Conservation (phyloP, 1,284 basidiomycete species). For the Puccinia coronata region DNA sequence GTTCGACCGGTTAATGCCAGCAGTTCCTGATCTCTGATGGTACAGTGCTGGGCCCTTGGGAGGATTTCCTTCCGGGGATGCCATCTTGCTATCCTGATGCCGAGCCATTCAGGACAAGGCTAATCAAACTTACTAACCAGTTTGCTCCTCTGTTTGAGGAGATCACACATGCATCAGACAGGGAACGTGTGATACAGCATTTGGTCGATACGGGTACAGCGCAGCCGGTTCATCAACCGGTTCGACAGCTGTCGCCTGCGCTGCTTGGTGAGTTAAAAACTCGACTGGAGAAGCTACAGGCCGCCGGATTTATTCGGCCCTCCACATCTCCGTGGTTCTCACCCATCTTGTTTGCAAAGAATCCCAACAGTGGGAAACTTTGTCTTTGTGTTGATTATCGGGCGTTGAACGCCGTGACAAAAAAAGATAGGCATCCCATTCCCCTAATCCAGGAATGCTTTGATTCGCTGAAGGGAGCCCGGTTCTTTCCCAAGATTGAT, state of each 20-base stretch:
- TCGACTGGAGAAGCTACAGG: neutral
- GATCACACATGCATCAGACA: neutral
- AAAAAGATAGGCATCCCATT: constrained; percentile 14
- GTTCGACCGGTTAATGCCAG: too few species aligned
- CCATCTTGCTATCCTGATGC: neutral
- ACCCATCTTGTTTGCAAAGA: too few species aligned
- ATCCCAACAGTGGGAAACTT: neutral
- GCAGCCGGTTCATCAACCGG: neutral
- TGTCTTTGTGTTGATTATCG: constrained; percentile 4
- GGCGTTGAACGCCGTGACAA: neutral
- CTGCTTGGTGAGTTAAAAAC: neutral
- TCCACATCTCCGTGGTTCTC: too few species aligned
- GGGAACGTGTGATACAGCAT: constrained; percentile 4
- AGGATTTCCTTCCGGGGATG: neutral
- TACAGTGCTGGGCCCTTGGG: neutral
- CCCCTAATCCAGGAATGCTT: too few species aligned
- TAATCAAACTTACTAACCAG: neutral
- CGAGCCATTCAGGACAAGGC: neutral
- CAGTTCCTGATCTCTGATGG: neutral
- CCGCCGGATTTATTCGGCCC: neutral
- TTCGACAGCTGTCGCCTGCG: neutral
- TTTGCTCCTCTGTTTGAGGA: neutral
- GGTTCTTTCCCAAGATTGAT: neutral
- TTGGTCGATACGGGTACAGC: constrained; percentile 1
- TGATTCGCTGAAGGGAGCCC: too few species aligned